Conservation (phyloP, 2,329 filamentous ascomycete species). For the Diaporthe vaccinii region DNA sequence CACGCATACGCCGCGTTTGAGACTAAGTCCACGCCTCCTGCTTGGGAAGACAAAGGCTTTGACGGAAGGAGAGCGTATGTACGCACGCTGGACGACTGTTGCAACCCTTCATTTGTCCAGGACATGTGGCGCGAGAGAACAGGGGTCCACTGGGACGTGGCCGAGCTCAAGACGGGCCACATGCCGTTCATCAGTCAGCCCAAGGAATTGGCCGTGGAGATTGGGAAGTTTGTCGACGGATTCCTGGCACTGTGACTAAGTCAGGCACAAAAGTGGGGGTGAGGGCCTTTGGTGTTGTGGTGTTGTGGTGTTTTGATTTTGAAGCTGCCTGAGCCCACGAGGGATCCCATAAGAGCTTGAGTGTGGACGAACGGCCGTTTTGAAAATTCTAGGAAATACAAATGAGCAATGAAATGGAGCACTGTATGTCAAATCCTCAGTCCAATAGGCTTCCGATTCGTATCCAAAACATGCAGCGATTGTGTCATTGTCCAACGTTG, state of each 20-base stretch:
- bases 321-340: too few species aligned
- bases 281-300: too few species aligned
- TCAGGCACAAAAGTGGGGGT: neutral
- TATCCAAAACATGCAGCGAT: too few species aligned
- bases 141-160: conserved; percentile 45
- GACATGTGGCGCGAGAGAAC: conserved; percentile 46
- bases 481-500: too few species aligned
- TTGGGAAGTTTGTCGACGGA: conserved; percentile 37
- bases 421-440: too few species aligned
- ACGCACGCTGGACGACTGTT: conserved; percentile 40
- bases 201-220: conserved; percentile 39
- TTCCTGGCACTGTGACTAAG: neutral
- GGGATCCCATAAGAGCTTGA: too few species aligned
- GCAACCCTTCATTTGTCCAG: conserved; percentile 44
- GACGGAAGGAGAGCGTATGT: conserved; percentile 31
- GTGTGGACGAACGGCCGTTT: too few species aligned
- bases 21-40: conserved; percentile 6
- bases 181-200: conserved; percentile 48
- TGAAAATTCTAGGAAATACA: too few species aligned
- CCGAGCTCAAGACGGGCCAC: conserved; percentile 45
- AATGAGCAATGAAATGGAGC: too few species aligned
- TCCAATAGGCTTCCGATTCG: too few species aligned
- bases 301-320: too few species aligned
- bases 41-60: conserved; percentile 26
- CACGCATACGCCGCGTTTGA: conserved; percentile 39